Evolutionary conservation across 2,329 filamentous ascomycete species (phyloP).

Genomic region (Fusarium mexicanum): DNA sequence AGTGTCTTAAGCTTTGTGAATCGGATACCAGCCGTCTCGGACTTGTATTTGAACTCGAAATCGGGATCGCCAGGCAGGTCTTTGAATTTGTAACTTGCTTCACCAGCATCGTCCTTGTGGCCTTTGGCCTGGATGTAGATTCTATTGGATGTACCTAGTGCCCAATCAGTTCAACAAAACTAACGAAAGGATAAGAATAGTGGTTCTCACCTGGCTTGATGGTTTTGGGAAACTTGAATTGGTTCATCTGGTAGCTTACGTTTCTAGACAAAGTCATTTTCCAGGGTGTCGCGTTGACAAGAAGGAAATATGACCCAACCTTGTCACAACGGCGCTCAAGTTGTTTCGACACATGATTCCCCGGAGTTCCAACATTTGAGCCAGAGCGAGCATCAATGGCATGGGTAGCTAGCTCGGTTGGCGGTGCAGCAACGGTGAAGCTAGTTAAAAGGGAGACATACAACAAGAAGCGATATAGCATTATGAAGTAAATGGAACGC

Average conservation of each 20-base stretch:
- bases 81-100: not conserved
- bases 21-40: not conserved
- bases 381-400: not conserved
- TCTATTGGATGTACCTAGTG: not conserved
- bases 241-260: not conserved
- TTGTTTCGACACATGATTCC: not conserved
- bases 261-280: not conserved
- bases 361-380: not conserved
- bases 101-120: not conserved
- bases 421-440: not conserved
- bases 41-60: not conserved
- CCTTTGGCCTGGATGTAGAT: not conserved
- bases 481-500: not conserved
- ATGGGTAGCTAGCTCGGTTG: not conserved
- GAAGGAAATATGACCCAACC: not conserved
- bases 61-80: not conserved
- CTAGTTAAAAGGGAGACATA: not conserved
- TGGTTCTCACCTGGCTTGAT: not conserved
- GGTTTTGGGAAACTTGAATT: not conserved
- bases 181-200: rapidly evolving
- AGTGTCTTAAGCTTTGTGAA: not conserved
- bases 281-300: not conserved
- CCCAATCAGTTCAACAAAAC: not conserved
- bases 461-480: not conserved
- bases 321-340: not conserved